Evolutionary conservation across 345 rosid species (phyloP).

Genomic region (Euphorbia peplus): DNA sequence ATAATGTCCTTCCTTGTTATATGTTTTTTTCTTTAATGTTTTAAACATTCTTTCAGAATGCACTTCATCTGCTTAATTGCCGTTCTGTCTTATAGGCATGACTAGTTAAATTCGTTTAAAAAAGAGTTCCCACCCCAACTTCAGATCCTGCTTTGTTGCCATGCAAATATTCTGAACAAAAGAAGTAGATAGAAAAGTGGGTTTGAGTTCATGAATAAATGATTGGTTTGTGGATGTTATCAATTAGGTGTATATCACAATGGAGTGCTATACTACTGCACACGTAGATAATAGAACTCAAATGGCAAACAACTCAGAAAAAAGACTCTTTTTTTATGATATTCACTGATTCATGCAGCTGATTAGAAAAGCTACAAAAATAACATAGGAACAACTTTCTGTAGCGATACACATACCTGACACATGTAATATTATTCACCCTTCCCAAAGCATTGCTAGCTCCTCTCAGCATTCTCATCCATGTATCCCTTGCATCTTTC

Average conservation of each 20-base stretch:
- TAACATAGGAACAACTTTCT: background rate
- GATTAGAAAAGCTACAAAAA: background rate
- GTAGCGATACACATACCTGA: background rate
- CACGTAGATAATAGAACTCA: background rate
- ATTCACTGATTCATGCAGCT: background rate
- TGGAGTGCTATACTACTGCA: background rate
- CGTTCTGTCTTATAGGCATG: too few relatives aligned
- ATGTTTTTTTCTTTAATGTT: background rate
- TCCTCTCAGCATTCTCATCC: background rate
- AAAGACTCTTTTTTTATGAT: too few relatives aligned
- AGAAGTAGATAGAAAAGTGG: background rate
- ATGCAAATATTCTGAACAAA: background rate
- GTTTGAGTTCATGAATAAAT: background rate
- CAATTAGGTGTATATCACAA: background rate
- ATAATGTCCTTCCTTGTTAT: background rate
- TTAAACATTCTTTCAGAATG: background rate
- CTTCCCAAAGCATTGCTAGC: background rate
- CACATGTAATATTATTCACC: background rate
- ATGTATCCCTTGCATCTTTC: too few relatives aligned
- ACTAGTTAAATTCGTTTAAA: background rate
- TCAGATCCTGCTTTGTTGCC: background rate
- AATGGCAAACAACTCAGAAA: background rate
- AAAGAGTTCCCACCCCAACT: background rate
- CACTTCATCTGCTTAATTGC: background rate
- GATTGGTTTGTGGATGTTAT: background rate